phyloP scores from a whole-genome alignment of 2,329 filamentous ascomycete species.

The Magnaporthiopsis poae region DNA sequence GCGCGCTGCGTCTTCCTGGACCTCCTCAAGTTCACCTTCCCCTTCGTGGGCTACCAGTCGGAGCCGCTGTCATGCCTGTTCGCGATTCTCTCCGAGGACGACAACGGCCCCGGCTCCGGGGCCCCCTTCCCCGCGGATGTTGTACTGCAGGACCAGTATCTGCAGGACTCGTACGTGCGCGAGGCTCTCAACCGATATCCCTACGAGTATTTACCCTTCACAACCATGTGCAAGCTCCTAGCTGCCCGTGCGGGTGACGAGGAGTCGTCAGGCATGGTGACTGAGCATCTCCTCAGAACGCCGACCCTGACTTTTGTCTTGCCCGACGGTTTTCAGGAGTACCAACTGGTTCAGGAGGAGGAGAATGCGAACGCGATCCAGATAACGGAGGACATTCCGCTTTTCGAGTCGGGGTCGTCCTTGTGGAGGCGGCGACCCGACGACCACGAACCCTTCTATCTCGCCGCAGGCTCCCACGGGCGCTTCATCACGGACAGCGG shows the following conservation, averaged over 20 bases:
- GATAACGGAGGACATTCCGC: slow-evolving; percentile 52
- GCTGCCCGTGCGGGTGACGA: slow-evolving; percentile 36
- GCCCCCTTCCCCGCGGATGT: not conserved
- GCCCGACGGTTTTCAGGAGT: slow-evolving; percentile 61
- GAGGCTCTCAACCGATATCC: slow-evolving; percentile 71
- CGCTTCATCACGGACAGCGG: slow-evolving; percentile 69
- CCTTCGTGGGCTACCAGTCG: slow-evolving; percentile 60
- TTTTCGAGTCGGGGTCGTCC: slow-evolving; percentile 45
- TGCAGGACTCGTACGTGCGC: slow-evolving; percentile 53
- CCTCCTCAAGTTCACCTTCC: slow-evolving; percentile 57
- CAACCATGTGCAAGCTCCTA: slow-evolving; percentile 60
- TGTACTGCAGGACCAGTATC: slow-evolving; percentile 43
- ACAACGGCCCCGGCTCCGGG: slow-evolving; percentile 10
- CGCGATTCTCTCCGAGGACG: slow-evolving; percentile 49
- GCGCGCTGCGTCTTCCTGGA: slow-evolving; percentile 59
- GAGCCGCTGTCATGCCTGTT: slow-evolving; percentile 60
- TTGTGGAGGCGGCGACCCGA: slow-evolving; percentile 31
- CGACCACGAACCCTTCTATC: slow-evolving; percentile 44
- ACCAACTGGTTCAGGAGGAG: slow-evolving; percentile 72
- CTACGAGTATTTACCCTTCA: slow-evolving; percentile 71
- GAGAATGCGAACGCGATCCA: slow-evolving; percentile 73
- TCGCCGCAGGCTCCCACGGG: slow-evolving; percentile 57
- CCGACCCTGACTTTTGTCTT: slow-evolving; percentile 68
- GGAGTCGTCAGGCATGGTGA: slow-evolving; percentile 35
- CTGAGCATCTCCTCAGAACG: slow-evolving; percentile 58